phyloP scores from a whole-genome alignment of 1,284 basidiomycete species.

The Grifola frondosa region DNA sequence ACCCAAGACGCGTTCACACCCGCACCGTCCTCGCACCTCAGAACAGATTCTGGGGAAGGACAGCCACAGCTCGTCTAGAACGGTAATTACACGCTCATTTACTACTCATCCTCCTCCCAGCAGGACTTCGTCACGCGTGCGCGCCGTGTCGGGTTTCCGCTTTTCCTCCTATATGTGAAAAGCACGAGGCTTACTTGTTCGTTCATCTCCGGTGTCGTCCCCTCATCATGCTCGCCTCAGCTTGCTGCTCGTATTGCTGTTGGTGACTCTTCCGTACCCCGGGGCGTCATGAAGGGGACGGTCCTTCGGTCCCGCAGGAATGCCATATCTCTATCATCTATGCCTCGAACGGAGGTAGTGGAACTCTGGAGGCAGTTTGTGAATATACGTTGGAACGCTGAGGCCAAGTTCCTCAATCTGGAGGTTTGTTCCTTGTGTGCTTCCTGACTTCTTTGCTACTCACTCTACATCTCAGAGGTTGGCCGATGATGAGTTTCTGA shows the following conservation, averaged over 20 bases:
- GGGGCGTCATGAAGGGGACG: slow-evolving; percentile 49
- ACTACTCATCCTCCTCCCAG: slow-evolving; percentile 27
- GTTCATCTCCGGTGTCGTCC: slow-evolving; percentile 31
- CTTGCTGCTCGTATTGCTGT: slow-evolving; percentile 34
- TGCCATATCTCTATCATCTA: slow-evolving; percentile 40
- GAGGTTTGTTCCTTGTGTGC: slow-evolving; percentile 51
- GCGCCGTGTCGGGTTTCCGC: slow-evolving; percentile 25
- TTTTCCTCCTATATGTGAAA: slow-evolving; percentile 35
- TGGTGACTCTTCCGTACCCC: slow-evolving; percentile 52
- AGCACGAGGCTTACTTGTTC: slow-evolving; percentile 42
- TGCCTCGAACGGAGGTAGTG: slow-evolving; percentile 34
- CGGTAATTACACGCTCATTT: slow-evolving; percentile 57
- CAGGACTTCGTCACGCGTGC: slow-evolving; percentile 25
- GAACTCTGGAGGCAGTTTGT: slow-evolving; percentile 74
- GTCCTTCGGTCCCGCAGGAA: slow-evolving; percentile 57
- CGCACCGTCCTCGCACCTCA: slow-evolving; percentile 57
- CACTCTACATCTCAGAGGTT: slow-evolving; percentile 41
- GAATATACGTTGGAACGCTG: slow-evolving; percentile 64
- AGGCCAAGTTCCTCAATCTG: slow-evolving; percentile 73
- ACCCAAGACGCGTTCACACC: slow-evolving; percentile 58
- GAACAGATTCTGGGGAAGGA: slow-evolving; percentile 54
- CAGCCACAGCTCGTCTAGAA: slow-evolving; percentile 40
- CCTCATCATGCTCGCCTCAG: slow-evolving; percentile 22
- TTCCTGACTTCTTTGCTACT: neutral
- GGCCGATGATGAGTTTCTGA: slow-evolving; percentile 71